These are phyloP conservation scores for Curvularia sp. DNA, from an alignment of 2,329 filamentous ascomycete genomes.

Conservation along the genomic window DNA sequence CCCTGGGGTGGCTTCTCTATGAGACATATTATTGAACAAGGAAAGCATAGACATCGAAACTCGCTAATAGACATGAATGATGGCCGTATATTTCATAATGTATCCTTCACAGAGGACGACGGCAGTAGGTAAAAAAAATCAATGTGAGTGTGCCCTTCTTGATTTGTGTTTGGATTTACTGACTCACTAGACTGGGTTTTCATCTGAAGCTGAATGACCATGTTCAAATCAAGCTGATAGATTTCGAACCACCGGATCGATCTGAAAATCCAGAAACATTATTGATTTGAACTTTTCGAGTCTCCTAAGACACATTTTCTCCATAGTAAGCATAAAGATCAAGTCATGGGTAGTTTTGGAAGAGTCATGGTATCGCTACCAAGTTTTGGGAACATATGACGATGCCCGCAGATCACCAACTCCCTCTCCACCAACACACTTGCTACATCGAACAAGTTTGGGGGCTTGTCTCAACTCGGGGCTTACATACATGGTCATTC, in stretches of 20 bases:
- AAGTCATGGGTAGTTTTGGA: slow-evolving; percentile 2
- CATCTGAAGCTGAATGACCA: not conserved
- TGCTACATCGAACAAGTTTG: slow-evolving; percentile 7
- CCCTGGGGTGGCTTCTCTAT: slow-evolving; percentile 72
- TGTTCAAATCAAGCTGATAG: not conserved
- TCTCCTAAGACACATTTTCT: not conserved
- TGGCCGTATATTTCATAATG: slow-evolving; percentile 49
- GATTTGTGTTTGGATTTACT: slow-evolving; percentile 28
- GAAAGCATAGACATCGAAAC: slow-evolving; percentile 55
- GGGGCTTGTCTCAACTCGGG: slow-evolving; percentile 16
- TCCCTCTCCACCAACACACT: slow-evolving; percentile 4
- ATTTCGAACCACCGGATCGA: not conserved
- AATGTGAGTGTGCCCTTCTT: slow-evolving; percentile 36
- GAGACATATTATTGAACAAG: slow-evolving; percentile 58
- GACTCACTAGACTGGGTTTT: slow-evolving; percentile 48
- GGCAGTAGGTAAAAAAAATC: slow-evolving; percentile 51
- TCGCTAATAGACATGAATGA: slow-evolving; percentile 53
- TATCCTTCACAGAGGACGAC: slow-evolving; percentile 30
- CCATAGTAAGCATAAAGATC: slow-evolving; percentile 2
- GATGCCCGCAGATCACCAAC: slow-evolving; percentile 10
- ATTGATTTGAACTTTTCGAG: not conserved
- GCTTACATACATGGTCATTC: slow-evolving; percentile 3
- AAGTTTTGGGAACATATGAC: slow-evolving; percentile 4
- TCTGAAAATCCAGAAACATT: not conserved
- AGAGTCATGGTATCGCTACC: slow-evolving; percentile 2